Base-by-base conservation (phyloP, 352 stramenopile species). In the Globisporangium emineosum region DNA sequence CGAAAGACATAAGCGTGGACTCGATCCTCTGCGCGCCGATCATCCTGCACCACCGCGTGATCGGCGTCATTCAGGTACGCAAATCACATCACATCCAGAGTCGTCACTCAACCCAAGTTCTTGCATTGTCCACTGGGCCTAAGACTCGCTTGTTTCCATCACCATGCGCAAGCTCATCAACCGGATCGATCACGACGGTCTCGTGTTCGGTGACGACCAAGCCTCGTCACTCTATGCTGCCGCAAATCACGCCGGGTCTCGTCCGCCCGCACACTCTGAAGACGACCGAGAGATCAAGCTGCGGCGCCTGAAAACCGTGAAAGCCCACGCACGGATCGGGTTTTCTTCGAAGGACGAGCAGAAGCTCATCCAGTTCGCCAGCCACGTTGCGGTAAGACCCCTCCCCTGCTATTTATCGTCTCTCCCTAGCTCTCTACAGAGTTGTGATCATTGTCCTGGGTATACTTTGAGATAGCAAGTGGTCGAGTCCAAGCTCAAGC, bases 261-360 rank as follows among this genome's bases (percentile, higher is more conserved):
- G 27, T 7, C 23, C n/a, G 32, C 21, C 5, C 10, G 21, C 19
- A 27, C 37, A 27, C 25, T 2, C 59, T 19, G 65, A 75, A 6
- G 76, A 88, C 25, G 72, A 70, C 21, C 57, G 47, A 21, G 78
- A 90, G 64, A 62, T 88, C 37, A 70, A 66, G 21, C 55, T 88
- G 3, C 69, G 56, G n/a, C 73, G 75, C 7, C 69, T 66, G 8
- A 73, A 74, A 6, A 72, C 69, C 0, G 25, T 73, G 9, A 75
- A 73, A 49, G 47, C 65, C n/a, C 63, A 68, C 0, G 56, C 63
- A 12, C 66, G 63, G 25, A 67, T 67, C 21, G 81, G 77, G 0
- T 90, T 88, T 67, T 83, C 75, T 7, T 42, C 66, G 25, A 88
- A 88, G 53, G 81, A 90, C 60, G 81, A 90, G 35, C 75, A 90